Evolutionary conservation across 2,329 filamentous ascomycete genomes (phyloP), one percentile per base, ranked within the genome.

Genomic region (Fusarium mundagurra): DNA sequence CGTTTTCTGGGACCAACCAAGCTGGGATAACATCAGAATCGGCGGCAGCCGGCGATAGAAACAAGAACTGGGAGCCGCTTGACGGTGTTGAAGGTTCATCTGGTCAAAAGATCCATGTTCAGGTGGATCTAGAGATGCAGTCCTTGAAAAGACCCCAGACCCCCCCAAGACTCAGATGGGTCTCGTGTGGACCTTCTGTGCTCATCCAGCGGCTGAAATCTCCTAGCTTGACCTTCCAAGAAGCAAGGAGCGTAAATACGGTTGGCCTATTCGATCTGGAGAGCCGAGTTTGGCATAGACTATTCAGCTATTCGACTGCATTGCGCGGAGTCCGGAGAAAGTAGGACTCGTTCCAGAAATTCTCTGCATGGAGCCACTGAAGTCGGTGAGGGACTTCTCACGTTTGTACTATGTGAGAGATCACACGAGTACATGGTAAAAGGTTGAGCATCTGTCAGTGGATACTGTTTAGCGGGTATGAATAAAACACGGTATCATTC

Each of bases 191-290:
- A 45, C 4, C 43, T 45, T 45, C 17, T 27, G 3, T 24, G 4
- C 8, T 13, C 20, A 3, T 9, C 8, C 24, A 24, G 24, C 5
- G 24, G 24, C 8, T 20, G 5, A 20, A 2, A 3, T 20, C 8
- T 45, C 4, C 0, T 3, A 3, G 3, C 24, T 13, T 27, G 11
- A 20, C 43, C 5, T 6, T 8, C 1, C 10, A 5, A 8, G 43
- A 27, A 6, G 11, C 3, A 9, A 13, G 3, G 5, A 27, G 17
- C 18, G 17, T 0, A 13, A 20, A 14, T 45, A 5, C 43, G 20
- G 24, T 45, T 45, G 5, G 11, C 14, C 3, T 24, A 45, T 45
- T 45, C 0, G 3, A 9, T 9, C 3, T 27, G 43, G n/a, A 27
- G 5, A 41, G 13, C 11, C n/a, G 17, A 18, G 7, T 45, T 27